These are phyloP conservation scores for Kalanchoe fedtschenkoi DNA, from an alignment of 164 flowering plant genomes.

Conservation along the genomic window DNA sequence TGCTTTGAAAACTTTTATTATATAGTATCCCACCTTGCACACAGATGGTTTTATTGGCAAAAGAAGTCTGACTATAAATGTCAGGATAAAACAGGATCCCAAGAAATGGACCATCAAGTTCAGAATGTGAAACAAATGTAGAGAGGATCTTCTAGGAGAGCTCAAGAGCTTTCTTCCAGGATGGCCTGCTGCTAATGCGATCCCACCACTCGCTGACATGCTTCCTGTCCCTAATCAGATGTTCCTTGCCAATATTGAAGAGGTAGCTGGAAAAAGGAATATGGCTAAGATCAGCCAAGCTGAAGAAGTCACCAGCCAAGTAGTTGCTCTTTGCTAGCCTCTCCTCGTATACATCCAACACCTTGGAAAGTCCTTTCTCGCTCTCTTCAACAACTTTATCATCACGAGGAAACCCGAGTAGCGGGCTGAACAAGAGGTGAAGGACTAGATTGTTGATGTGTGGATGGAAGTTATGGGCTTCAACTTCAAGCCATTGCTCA, in stretches of 20 bases:
- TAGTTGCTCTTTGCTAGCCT: conserved; percentile 39
- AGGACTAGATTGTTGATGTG: conserved; percentile 3
- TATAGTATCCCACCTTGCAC: no score
- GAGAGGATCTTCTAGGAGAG: no score
- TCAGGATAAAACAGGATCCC: no score
- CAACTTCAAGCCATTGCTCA: conserved; percentile 10
- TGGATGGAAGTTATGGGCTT: conserved; percentile 8
- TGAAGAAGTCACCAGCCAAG: conserved; percentile 53
- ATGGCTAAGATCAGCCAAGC: conserved; percentile 50
- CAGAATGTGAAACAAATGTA: no score
- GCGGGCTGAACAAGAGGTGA: neutral
- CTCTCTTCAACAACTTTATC: conserved; percentile 6
- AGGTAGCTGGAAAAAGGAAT: conserved; percentile 36
- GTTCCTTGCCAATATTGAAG: conserved; percentile 22
- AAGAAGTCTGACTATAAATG: no score
- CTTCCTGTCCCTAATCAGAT: conserved; percentile 31
- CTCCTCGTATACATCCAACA: conserved; percentile 13
- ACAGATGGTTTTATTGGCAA: no score
- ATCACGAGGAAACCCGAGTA: conserved; percentile 6
- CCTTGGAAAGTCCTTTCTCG: conserved; percentile 4
- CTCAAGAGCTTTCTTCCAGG: no score
- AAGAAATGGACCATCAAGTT: no score
- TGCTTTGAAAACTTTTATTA: no score
- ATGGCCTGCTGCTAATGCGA: conserved; percentile 21
- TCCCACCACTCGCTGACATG: conserved; percentile 54